Evolutionary conservation across 192 early-diverging fungal species (phyloP).

Genomic region (Chytriomyces sp.): DNA sequence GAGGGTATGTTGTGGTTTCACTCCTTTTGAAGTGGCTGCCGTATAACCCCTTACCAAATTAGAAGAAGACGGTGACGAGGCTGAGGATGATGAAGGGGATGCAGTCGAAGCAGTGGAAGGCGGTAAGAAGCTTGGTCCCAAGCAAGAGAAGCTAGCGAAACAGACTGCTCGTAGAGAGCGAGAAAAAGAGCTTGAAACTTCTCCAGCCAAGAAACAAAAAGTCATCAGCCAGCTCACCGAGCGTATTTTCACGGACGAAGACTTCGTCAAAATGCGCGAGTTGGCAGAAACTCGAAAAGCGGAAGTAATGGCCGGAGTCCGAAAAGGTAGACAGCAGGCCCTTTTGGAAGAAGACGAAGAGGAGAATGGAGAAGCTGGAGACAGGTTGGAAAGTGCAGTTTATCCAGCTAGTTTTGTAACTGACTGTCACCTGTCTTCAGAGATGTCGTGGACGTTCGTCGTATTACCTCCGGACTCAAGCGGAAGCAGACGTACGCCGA

Average conservation of each 20-base stretch:
- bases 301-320: constrained; percentile 50
- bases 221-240: constrained; percentile 8
- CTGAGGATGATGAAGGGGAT: constrained; percentile 36
- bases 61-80: constrained; percentile 10
- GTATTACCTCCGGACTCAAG: constrained; percentile 64
- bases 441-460: constrained; percentile 47
- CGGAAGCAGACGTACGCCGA: constrained; percentile 91
- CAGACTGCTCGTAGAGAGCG: constrained; percentile 7
- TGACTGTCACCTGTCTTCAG: constrained; percentile 4
- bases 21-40: neutral
- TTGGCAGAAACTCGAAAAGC: constrained; percentile 70
- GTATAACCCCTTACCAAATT: neutral
- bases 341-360: constrained; percentile 44
- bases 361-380: constrained; percentile 42
- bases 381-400: constrained; percentile 6
- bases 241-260: constrained; percentile 85
- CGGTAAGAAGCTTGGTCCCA: constrained; percentile 39
- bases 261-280: constrained; percentile 84
- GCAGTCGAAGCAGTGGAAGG: constrained; percentile 50
- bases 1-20: constrained; percentile 14
- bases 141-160: constrained; percentile 9
- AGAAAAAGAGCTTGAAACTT: constrained; percentile 22
- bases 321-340: constrained; percentile 15
- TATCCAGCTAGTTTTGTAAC: neutral
- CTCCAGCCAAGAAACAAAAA: constrained; percentile 42